phyloP scores from a whole-genome alignment of 495 filamentous ascomycete species.

The Parathielavia appendiculata region DNA sequence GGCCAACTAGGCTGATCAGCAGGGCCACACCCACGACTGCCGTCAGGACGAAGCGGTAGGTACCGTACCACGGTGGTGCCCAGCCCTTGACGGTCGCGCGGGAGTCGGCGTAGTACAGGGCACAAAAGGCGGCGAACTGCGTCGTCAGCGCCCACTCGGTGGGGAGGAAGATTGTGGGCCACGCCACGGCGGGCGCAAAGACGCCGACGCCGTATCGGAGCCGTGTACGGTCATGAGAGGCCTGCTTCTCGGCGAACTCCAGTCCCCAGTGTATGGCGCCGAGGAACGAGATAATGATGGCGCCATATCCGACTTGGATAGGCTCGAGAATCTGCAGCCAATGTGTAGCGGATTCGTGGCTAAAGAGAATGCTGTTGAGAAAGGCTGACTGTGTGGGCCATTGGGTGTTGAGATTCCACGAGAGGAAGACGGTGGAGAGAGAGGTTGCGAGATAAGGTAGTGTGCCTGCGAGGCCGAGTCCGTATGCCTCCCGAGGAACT shows the following conservation, averaged over 20 bases:
- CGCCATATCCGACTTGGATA: slow-evolving; percentile 88
- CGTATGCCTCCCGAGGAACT: slow-evolving; percentile 76
- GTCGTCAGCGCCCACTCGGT: slow-evolving; percentile 81
- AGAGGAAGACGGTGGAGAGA: slow-evolving; percentile 76
- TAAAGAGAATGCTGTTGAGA: slow-evolving; percentile 51
- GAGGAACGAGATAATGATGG: slow-evolving; percentile 91
- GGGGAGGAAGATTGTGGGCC: slow-evolving; percentile 87
- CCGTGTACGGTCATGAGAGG: slow-evolving; percentile 30
- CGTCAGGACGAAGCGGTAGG: slow-evolving; percentile 93
- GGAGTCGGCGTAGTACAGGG: slow-evolving; percentile 84
- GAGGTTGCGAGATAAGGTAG: slow-evolving; percentile 89
- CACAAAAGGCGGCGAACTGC: slow-evolving; percentile 84
- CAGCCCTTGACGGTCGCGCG: slow-evolving; percentile 70
- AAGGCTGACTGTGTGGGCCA: slow-evolving; percentile 55
- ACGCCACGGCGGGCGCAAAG: slow-evolving; percentile 75
- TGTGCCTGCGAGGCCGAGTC: slow-evolving; percentile 81
- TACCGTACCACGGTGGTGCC: slow-evolving; percentile 87
- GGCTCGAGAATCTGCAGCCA: slow-evolving; percentile 80
- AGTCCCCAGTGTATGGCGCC: slow-evolving; percentile 92
- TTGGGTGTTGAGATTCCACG: slow-evolving; percentile 71
- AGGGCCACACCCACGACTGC: slow-evolving; percentile 87
- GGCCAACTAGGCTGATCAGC: slow-evolving; percentile 77
- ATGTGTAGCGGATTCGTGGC: slow-evolving; percentile 63
- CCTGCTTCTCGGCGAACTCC: slow-evolving; percentile 56
- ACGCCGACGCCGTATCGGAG: slow-evolving; percentile 80